phyloP scores from a whole-genome alignment of 495 filamentous ascomycete genomes.

The Xylaria longipes region DNA sequence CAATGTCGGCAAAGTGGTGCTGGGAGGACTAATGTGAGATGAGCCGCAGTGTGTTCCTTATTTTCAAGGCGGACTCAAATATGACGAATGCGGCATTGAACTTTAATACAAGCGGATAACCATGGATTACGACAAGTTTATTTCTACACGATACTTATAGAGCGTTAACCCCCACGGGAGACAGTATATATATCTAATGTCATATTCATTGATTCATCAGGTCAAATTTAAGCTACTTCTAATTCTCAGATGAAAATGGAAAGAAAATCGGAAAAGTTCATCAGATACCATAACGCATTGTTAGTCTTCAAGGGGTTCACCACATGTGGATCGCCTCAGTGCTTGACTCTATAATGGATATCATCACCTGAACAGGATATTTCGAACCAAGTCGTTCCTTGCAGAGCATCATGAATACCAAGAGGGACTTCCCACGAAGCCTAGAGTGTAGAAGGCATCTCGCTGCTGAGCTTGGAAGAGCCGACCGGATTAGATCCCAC shows the following conservation, averaged over 20 bases:
- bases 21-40: conserved; percentile 83
- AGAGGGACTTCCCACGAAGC: conserved; percentile 53
- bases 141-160: neutral
- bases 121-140: neutral
- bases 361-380: conserved; percentile 86
- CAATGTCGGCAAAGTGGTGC: conserved; percentile 83
- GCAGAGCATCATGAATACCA: conserved; percentile 39
- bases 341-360: conserved; percentile 99
- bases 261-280: conserved; percentile 57
- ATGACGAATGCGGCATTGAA: neutral
- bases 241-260: neutral
- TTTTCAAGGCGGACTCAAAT: neutral
- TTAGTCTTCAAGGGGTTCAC: conserved; percentile 63
- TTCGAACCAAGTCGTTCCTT: conserved; percentile 33
- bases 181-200: neutral
- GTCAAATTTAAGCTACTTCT: no score
- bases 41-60: neutral
- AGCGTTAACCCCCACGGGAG: conserved; percentile 3
- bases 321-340: conserved; percentile 76
- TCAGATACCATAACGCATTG: conserved; percentile 91
- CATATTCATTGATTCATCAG: neutral
- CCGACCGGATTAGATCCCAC: conserved; percentile 22
- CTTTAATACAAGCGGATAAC: neutral
- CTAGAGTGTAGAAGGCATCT: conserved; percentile 47
- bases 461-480: conserved; percentile 2